Conservation (phyloP, 116 monocot genomes). For the Phalaenopsis hybrid region DNA sequence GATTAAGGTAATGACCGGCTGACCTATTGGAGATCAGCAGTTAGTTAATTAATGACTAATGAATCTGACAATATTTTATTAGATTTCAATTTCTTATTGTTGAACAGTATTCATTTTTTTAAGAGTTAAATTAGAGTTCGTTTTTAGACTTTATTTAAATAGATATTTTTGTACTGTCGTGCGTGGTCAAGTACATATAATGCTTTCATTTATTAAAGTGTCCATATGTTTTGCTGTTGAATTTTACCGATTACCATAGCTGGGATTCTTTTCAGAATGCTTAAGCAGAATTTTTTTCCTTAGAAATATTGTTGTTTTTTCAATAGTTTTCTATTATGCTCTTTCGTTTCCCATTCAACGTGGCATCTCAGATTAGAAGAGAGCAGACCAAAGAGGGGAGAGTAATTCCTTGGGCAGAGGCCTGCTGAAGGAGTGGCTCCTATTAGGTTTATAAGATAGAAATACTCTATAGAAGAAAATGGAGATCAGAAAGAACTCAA, state of each 20-base stretch:
- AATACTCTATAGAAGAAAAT: no score
- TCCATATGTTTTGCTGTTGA: background rate
- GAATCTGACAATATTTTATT: background rate
- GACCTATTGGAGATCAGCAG: background rate
- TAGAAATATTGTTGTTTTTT: background rate
- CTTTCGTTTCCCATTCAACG: background rate
- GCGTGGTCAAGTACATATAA: background rate
- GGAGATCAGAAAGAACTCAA: no score
- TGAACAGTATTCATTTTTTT: background rate
- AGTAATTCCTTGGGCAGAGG: no score
- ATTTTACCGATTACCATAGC: background rate
- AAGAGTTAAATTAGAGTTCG: background rate
- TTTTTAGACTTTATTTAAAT: background rate
- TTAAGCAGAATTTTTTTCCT: background rate
- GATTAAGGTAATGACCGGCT: background rate
- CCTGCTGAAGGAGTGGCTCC: no score
- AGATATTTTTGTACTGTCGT: background rate
- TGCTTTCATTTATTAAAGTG: background rate
- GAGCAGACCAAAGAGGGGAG: no score
- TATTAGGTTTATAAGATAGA: no score
- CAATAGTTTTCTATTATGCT: background rate
- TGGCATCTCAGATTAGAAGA: no score
- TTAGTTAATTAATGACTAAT: background rate
- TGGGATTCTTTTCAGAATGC: background rate
- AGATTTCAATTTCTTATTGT: background rate